Percentiles rank a stretch among this genome's conserved stretches.
These are phyloP conservation scores for Aureobasidium lini DNA, from an alignment of 2,329 filamentous ascomycete species.

Conservation along the genomic window DNA sequence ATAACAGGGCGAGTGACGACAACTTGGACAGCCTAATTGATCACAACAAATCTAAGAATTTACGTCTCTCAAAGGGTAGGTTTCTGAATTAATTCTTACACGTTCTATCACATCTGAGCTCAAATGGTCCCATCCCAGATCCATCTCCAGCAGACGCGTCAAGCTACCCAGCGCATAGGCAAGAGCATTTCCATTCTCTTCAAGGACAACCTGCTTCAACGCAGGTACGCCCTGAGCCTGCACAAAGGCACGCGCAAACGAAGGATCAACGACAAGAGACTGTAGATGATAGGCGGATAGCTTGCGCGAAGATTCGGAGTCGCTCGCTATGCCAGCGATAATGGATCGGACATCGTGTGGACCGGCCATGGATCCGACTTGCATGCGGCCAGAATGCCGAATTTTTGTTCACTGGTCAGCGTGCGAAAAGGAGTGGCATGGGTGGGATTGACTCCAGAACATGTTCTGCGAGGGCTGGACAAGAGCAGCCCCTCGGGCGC, in stretches of 20 bases:
- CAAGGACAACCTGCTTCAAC: slow-evolving; percentile 74
- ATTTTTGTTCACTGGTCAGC: neutral
- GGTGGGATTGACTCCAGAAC: neutral
- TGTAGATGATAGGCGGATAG: slow-evolving; percentile 99
- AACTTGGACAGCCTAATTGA: slow-evolving; percentile 64
- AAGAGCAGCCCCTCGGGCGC: neutral
- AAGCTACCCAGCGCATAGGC: slow-evolving; percentile 91
- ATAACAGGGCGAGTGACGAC: slow-evolving; percentile 93
- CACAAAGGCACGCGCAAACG: slow-evolving; percentile 95
- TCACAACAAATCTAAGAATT: slow-evolving; percentile 13
- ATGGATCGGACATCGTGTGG: slow-evolving; percentile 27
- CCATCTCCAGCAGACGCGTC: slow-evolving; percentile 80
- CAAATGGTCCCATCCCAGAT: slow-evolving; percentile 94
- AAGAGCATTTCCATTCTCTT: slow-evolving; percentile 83
- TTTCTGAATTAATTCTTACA: slow-evolving; percentile 36
- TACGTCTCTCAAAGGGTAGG: neutral
- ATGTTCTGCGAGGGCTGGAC: slow-evolving; percentile 4
- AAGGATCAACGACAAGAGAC: slow-evolving; percentile 86
- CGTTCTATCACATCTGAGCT: slow-evolving; percentile 62
- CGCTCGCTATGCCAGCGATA: slow-evolving; percentile 51
- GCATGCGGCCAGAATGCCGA: neutral
- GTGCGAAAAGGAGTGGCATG: neutral
- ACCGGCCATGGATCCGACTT: slow-evolving; percentile 23
- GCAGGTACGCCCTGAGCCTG: slow-evolving; percentile 76
- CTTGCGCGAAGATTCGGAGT: slow-evolving; percentile 86